Evolutionary conservation across 2,329 filamentous ascomycete genomes (phyloP).

Genomic region (Alternaria arborescens): DNA sequence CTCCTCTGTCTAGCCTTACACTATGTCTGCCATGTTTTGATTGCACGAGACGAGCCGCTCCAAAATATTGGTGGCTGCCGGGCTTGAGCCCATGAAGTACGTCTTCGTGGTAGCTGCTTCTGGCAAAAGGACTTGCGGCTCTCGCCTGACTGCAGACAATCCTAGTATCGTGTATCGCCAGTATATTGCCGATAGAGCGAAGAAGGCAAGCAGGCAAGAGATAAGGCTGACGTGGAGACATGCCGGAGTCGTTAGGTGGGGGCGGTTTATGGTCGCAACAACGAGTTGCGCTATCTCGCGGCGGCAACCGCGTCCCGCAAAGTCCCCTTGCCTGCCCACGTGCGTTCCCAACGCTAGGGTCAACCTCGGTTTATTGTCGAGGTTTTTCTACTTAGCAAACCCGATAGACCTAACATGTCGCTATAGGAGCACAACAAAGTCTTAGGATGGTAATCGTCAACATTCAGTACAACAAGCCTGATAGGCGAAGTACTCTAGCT

Average conservation of each 20-base stretch:
- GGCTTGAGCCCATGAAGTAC: neutral
- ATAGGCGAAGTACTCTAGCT: neutral
- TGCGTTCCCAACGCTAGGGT: neutral
- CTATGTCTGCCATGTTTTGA: neutral
- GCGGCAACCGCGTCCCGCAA: neutral
- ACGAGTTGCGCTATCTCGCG: neutral
- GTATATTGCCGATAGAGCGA: neutral
- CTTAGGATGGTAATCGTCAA: neutral
- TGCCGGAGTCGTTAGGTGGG: neutral
- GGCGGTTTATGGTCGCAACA: neutral
- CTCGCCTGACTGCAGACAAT: neutral
- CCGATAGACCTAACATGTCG: neutral
- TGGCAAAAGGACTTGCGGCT: neutral
- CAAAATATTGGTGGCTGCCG: neutral
- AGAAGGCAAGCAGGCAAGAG: neutral
- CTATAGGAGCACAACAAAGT: neutral
- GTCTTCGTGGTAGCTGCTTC: neutral
- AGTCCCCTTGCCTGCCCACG: neutral
- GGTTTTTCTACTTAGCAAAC: neutral
- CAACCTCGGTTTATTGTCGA: neutral
- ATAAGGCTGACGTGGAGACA: neutral
- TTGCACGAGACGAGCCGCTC: neutral
- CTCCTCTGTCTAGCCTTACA: neutral
- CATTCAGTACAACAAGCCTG: neutral
- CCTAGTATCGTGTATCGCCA: neutral